A percentile compares a stretch with the other conserved stretches of the same genome.
Evolutionary conservation across 192 early-diverging fungal genomes (phyloP).

Genomic region (Entomortierella lignicola): DNA sequence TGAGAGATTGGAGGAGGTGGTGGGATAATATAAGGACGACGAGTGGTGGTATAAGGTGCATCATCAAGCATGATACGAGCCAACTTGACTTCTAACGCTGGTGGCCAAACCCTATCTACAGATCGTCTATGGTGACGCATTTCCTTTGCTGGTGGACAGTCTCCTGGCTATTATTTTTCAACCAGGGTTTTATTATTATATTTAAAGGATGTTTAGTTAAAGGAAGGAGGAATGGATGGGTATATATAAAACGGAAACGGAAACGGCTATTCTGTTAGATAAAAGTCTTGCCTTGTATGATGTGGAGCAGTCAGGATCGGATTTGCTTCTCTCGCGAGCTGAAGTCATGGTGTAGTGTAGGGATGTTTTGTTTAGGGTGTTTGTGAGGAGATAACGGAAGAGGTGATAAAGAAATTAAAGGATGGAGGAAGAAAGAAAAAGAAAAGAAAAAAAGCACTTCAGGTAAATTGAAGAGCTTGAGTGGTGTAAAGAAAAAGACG

Average conservation of each 20-base stretch:
- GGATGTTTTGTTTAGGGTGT: neutral
- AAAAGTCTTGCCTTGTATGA: neutral
- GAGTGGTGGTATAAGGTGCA: neutral
- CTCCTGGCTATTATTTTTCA: neutral
- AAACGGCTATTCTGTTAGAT: too few species aligned
- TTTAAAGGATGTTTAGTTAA: neutral
- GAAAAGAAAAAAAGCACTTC: neutral
- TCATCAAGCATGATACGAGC: conserved; percentile 42
- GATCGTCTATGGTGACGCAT: conserved; percentile 45
- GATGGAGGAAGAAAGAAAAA: neutral
- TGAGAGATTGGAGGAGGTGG: conserved; percentile 20
- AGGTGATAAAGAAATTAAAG: neutral
- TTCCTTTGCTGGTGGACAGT: neutral
- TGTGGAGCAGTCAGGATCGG: neutral
- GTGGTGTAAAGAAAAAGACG: neutral
- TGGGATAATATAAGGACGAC: conserved; percentile 27
- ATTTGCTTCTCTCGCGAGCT: conserved; percentile 3
- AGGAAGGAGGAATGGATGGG: neutral
- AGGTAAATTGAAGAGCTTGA: neutral
- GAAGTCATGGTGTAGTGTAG: neutral
- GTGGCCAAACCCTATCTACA: conserved; percentile 39
- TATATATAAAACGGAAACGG: neutral
- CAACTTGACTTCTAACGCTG: conserved; percentile 39
- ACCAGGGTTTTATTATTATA: neutral
- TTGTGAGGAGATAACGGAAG: neutral